These are phyloP conservation scores for Microglena sp. DNA, from an alignment of 139 green algal genomes.

Conservation along the genomic window DNA sequence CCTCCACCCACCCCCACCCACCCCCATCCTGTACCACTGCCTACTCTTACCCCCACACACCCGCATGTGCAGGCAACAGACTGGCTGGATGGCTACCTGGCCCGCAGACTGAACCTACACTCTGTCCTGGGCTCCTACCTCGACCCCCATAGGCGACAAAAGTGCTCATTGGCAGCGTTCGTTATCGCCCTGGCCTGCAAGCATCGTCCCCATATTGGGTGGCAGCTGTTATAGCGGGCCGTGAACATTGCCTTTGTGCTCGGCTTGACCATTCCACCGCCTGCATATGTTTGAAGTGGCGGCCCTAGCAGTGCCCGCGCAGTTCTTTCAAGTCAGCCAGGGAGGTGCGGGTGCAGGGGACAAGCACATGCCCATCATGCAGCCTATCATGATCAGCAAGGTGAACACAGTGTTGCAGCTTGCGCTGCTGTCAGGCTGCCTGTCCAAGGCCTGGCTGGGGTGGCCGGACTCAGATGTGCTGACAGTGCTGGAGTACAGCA, in stretches of 20 bases:
- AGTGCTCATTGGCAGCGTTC: conserved; percentile 38
- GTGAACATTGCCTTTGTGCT: too few species aligned
- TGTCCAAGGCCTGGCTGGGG: conserved; percentile 42
- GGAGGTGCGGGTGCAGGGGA: too few species aligned
- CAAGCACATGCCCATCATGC: conserved; percentile 23
- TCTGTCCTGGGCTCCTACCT: conserved; percentile 65
- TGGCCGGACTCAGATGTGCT: conserved; percentile 30
- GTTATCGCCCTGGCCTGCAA: conserved; percentile 45
- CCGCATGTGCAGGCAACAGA: conserved; percentile 65
- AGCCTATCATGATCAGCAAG: conserved; percentile 72
- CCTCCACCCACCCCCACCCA: too few species aligned
- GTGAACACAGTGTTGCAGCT: conserved; percentile 82
- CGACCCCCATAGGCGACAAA: conserved; percentile 85
- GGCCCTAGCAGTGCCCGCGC: too few species aligned
- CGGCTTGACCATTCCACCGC: too few species aligned
- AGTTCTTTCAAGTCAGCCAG: too few species aligned
- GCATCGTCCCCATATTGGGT: conserved; percentile 47
- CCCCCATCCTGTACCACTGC: too few species aligned
- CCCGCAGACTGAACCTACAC: conserved; percentile 36
- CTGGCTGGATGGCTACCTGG: conserved; percentile 74
- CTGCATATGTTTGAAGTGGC: too few species aligned
- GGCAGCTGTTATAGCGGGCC: conserved; percentile 51
- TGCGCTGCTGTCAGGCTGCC: conserved; percentile 47
- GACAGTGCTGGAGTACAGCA: conserved; percentile 27
- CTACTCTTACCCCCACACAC: too few species aligned